Percentiles rank a stretch among this genome's conserved stretches.
phyloP scores from a whole-genome alignment of 2,329 filamentous ascomycete genomes.

The Alternaria conjuncta region DNA sequence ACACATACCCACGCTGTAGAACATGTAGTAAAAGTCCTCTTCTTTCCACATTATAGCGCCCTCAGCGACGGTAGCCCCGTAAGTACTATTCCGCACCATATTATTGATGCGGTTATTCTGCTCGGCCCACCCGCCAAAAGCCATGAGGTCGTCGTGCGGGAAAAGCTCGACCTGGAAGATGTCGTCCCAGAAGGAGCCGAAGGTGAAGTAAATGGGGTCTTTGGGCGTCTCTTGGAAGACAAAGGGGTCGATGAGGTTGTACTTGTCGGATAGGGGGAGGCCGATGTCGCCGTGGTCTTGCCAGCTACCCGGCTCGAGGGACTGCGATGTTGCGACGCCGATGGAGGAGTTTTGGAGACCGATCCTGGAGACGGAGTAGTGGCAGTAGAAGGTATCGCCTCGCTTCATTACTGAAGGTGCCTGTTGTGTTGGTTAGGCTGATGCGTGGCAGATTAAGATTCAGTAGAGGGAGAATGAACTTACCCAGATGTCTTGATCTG shows the following conservation, averaged over 20 bases:
- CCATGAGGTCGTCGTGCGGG: constrained; percentile 7
- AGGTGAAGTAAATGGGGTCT: constrained; percentile 58
- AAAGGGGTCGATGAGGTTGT: constrained; percentile 59
- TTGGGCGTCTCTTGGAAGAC: constrained; percentile 46
- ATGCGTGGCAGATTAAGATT: neutral
- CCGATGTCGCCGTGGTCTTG: constrained; percentile 63
- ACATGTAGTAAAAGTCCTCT: constrained; percentile 63
- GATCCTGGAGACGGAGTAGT: constrained; percentile 67
- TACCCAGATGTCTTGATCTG: constrained; percentile 57
- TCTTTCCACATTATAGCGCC: constrained; percentile 61
- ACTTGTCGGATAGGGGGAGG: constrained; percentile 42
- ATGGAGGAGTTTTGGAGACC: constrained; percentile 67
- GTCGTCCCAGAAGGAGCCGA: constrained; percentile 71
- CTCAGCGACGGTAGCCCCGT: constrained; percentile 50
- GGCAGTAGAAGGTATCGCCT: constrained; percentile 63
- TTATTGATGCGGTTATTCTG: constrained; percentile 14
- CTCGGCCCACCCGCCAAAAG: constrained; percentile 11
- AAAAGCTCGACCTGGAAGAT: constrained; percentile 65
- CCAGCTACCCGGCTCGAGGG: constrained; percentile 63
- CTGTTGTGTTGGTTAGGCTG: constrained; percentile 43
- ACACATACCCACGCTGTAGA: constrained; percentile 66
- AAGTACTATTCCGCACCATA: constrained; percentile 27
- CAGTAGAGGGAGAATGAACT: neutral
- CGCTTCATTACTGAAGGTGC: constrained; percentile 68
- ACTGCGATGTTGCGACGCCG: constrained; percentile 59